Base-by-base conservation (phyloP, 164 flowering plant genomes). In the Nymphaea thermarum region DNA sequence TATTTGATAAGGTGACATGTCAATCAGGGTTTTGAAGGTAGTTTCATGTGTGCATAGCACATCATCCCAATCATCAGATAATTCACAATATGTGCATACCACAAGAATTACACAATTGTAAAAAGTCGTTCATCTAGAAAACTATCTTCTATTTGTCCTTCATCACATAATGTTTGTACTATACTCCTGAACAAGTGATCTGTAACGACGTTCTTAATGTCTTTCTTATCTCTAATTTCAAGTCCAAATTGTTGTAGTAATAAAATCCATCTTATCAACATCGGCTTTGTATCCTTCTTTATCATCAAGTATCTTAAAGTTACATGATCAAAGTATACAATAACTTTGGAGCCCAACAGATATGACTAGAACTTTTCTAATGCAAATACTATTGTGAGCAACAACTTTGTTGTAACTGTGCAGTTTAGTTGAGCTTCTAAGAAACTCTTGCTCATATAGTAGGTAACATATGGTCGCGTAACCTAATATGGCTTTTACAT, bases 21-120 rank as follows among this genome's bases (percentile, higher is more conserved):
- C 62, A 36, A 68, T 67, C 3, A 68, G 71, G 1, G 71, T 71
- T 16, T 67, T 75, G 68, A 55, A 71, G 11, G 68, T 60, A 25
- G 2, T 5, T 11, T 11, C 36, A 67, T 67, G 2, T 44, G 43
- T 3, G 59, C 67, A 2, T 57, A 66, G n/a, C 44, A 45, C 36
- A 25, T 25, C 36, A 25, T 25, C 36, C 2, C 15, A 16, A 25
- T 25, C 2, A 25, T 15, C 1, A 61, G 15, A 15, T 16, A 61
- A 61, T 61, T 61, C 17, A 61, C 63, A 6, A 16, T 5, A 25
- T 61, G 6, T 5, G 63, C 63, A 25, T 61, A 61, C 63, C 63
- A 61, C 8, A 61, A 15, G 63, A 8, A 8, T 55, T 14, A 12
- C 36, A 8, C 36, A 14, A 62, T 25, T 7, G 17, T 18, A 62